phyloP scores from a whole-genome alignment of 2,329 filamentous ascomycete species.

The Colletotrichum simmondsii region DNA sequence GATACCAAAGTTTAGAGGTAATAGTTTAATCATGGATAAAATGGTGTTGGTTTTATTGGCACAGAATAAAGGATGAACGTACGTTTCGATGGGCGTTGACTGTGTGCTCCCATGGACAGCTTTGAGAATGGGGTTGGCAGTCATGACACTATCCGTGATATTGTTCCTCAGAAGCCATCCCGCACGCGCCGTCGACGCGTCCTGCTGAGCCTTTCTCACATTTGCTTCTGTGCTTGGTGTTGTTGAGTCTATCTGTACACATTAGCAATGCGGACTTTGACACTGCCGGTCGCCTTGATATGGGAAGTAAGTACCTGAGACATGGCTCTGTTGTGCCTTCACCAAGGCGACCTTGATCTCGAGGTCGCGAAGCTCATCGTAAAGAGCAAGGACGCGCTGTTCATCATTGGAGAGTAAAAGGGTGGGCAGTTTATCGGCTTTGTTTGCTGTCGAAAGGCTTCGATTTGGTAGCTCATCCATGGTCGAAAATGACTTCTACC shows the following conservation, averaged over 20 bases:
- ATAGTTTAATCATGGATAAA: background rate
- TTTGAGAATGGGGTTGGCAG: slow-evolving; percentile 80
- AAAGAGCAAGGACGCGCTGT: slow-evolving; percentile 72
- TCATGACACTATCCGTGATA: slow-evolving; percentile 75
- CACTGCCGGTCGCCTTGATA: too few species aligned
- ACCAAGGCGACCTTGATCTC: slow-evolving; percentile 78
- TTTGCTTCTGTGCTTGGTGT: slow-evolving; percentile 7
- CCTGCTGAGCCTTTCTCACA: slow-evolving; percentile 68
- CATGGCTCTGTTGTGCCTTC: slow-evolving; percentile 55
- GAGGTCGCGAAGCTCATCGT: slow-evolving; percentile 77
- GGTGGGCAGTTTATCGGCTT: slow-evolving; percentile 47
- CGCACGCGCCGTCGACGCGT: slow-evolving; percentile 76
- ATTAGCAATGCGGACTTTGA: background rate
- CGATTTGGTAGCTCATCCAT: slow-evolving; percentile 40
- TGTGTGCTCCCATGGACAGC: slow-evolving; percentile 77
- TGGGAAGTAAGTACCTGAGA: slow-evolving; percentile 43
- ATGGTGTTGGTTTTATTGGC: background rate
- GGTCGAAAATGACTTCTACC: background rate
- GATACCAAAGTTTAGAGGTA: background rate
- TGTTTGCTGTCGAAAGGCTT: slow-evolving; percentile 18
- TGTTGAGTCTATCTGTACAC: background rate
- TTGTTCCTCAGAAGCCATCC: slow-evolving; percentile 76
- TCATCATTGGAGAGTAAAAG: slow-evolving; percentile 75
- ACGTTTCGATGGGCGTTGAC: slow-evolving; percentile 76
- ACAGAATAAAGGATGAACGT: slow-evolving; percentile 36